Base-by-base conservation (phyloP, 768 basidiomycete species). In the Gyrodon lividus region DNA sequence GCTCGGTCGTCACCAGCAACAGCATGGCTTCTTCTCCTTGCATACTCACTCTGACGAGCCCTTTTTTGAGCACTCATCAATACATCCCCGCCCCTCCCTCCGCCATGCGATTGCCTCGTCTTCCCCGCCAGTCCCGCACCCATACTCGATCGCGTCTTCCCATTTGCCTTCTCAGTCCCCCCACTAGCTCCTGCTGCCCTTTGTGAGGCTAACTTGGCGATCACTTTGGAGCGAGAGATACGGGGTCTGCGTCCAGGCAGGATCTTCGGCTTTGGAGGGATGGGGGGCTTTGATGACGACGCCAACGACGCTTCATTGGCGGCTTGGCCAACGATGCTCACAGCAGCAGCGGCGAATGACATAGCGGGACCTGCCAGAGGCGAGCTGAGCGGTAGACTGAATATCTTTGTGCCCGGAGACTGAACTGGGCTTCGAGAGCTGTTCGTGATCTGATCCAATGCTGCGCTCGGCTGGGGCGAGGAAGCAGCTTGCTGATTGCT, bases 161-260 rank as follows among this genome's bases (percentile, higher is more conserved):
- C 62, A 35, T 67, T 52, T 62, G 68, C 40, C 48, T 58, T 54
- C n/a, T 57, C 55, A 3, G 59, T 54, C 20, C 56, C 42, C 7
- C 53, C 35, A 8, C 56, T 60, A 8, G 62, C 63, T 51, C 62
- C 68, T 9, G 65, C 66, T 13, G 78, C 80, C 6, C 89, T 81
- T 66, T 91, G 86, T 13, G 86, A 86, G 1, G 84, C 86, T 31
- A 91, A 72, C 58, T 77, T 81, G 0, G 89, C 86, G 40, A 91
- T 89, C 35, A 92, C 87, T 54, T 84, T 86, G 23, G 87, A 88
- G 34, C 90, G 80, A 38, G 89, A 92, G 56, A 92, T 88, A 7
- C 88, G 80, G 4, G 89, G 89, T 63, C 82, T 84, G 50, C 86
- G 79, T 8, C 78, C 74, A 23, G 74, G 57, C 17, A 70, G 51